Evolutionary conservation across 2,329 filamentous ascomycete genomes (phyloP).

Genomic region (Myriangium duriaei): DNA sequence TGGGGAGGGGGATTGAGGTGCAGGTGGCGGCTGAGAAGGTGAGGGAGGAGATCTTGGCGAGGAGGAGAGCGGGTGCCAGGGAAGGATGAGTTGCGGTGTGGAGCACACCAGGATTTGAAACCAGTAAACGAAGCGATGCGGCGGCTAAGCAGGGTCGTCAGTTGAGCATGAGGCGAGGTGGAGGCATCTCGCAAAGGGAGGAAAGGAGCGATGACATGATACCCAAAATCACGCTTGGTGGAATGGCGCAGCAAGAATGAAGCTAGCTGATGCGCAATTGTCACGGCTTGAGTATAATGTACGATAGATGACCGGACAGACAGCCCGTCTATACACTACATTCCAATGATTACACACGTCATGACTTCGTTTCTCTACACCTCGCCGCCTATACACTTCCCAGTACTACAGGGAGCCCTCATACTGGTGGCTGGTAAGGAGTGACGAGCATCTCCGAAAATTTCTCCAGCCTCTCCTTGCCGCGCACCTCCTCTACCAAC

Average conservation of each 20-base stretch:
- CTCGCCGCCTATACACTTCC: background rate
- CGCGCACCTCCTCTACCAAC: slow-evolving; percentile 86
- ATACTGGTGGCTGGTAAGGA: slow-evolving; percentile 55
- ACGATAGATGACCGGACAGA: background rate
- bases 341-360: background rate
- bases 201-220: no score
- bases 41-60: slow-evolving; percentile 52
- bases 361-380: slow-evolving; percentile 1
- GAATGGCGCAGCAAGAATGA: background rate
- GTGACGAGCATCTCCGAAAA: slow-evolving; percentile 77
- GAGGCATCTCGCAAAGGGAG: no score
- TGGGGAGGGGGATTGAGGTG: slow-evolving; percentile 71
- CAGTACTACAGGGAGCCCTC: no score
- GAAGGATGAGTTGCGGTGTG: background rate
- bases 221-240: no score
- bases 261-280: background rate
- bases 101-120: no score
- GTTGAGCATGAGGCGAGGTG: no score
- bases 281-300: background rate
- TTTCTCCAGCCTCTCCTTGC: slow-evolving; percentile 84
- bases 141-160: no score
- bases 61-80: slow-evolving; percentile 35
- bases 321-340: background rate
- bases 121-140: no score
- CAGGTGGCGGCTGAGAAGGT: slow-evolving; percentile 72